Conservation (phyloP, 371 early-diverging fungal species). For the Umbelopsis sp. region DNA sequence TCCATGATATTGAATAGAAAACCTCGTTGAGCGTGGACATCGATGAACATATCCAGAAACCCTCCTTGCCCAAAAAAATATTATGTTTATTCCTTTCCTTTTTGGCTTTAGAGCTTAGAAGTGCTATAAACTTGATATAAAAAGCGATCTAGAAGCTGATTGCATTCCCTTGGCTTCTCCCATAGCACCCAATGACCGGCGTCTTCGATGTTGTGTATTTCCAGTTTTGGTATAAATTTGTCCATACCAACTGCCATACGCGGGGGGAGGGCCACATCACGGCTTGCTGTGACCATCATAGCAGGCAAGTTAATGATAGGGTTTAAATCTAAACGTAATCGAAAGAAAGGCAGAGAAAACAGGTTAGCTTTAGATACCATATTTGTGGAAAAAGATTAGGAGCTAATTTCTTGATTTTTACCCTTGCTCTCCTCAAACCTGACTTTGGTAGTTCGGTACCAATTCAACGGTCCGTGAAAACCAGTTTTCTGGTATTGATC, state of each 20-base stretch:
- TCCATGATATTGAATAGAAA: no score
- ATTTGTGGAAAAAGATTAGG: neutral
- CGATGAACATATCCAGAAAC: no score
- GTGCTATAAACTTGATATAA: conserved; percentile 32
- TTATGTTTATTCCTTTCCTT: no score
- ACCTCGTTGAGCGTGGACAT: no score
- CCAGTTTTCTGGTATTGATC: conserved; percentile 35
- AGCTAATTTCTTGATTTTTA: neutral
- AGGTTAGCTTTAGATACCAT: no score
- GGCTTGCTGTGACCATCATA: conserved; percentile 47
- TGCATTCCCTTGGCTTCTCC: conserved; percentile 47
- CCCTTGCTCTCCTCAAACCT: conserved; percentile 48
- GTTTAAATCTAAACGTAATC: conserved; percentile 26
- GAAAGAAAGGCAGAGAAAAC: no score
- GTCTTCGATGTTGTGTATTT: conserved; percentile 32
- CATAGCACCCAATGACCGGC: conserved; percentile 55
- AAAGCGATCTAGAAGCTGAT: conserved; percentile 34
- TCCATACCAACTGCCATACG: conserved; percentile 39
- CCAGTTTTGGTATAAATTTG: conserved; percentile 39
- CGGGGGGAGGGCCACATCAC: conserved; percentile 46
- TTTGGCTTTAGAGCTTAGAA: neutral
- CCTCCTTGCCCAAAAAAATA: no score
- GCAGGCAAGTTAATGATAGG: conserved; percentile 41
- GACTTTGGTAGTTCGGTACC: conserved; percentile 44
- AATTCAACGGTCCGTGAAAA: conserved; percentile 46